Evolutionary conservation across 768 basidiomycete genomes (phyloP), one percentile per base, ranked within the genome.

Genomic region (Tricholoma sp.): DNA sequence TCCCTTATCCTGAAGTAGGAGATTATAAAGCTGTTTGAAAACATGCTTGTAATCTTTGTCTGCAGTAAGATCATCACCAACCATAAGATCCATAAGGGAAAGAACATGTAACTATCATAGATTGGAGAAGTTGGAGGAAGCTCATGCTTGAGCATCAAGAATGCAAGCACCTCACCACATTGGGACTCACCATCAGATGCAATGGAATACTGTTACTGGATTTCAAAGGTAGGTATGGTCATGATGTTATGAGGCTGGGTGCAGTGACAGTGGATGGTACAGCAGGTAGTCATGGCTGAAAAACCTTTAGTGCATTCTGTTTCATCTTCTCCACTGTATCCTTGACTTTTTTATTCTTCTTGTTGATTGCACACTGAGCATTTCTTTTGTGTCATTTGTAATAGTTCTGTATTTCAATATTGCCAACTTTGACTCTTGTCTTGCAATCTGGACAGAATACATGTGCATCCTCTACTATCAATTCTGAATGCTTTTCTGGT

Each of bases 21-120:
- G 63, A 37, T 64, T 65, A 1, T 62, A 59, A 6, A 61, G 53
- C 1, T 61, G 54, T 52, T 71, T 70, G 57, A 71, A 55, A 18
- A 70, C 48, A 56, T 74, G 64, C 61, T 71, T 69, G 59, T 61
- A 62, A 57, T 70, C 68, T 42, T 70, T 72, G 60, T 72, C 64
- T 6, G 57, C 58, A 0, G 70, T 72, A 0, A 72, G 42, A 41
- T 73, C 70, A 13, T 63, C 58, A 5, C 71, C 71, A 36, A 69
- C 65, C 9, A 53, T 54, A 1, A 68, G 52, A 50, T 75, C 66
- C 58, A 75, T 57, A 33, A 71, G 53, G 1, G 0, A 17, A 0
- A 74, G 52, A 2, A 17, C 13, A 10, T 36, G 9, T 5, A 74
- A 63, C 1, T 55, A 2, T 9, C 17, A 54, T 65, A 69, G 18